Conservation (phyloP, 352 stramenopile genomes). For the Phytophthora cryptogea region DNA sequence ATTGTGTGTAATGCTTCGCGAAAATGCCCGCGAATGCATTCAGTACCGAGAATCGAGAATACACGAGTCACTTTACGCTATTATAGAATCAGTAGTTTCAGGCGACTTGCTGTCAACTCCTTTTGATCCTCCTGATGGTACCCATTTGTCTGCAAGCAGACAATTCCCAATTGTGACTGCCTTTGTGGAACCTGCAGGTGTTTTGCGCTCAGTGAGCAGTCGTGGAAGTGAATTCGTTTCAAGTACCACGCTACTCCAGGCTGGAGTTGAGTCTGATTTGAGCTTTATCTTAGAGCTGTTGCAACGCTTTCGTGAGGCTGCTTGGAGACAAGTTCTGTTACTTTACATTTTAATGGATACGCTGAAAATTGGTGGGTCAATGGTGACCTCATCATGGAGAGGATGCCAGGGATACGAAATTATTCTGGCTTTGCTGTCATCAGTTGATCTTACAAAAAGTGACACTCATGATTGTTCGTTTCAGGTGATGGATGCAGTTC, state of each 20-base stretch:
- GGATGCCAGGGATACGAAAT: slow-evolving; percentile 65
- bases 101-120: slow-evolving; percentile 32
- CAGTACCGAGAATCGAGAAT: slow-evolving; percentile 63
- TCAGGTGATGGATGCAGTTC: slow-evolving; percentile 52
- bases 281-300: slow-evolving; percentile 56
- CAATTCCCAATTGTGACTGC: slow-evolving; percentile 40
- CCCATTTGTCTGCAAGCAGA: slow-evolving; percentile 13
- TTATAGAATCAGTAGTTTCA: slow-evolving; percentile 46
- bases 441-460: slow-evolving; percentile 39
- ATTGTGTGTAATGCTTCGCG: slow-evolving; percentile 52
- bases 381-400: slow-evolving; percentile 52
- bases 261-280: slow-evolving; percentile 65
- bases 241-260: slow-evolving; percentile 36
- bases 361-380: slow-evolving; percentile 36
- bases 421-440: slow-evolving; percentile 62
- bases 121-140: slow-evolving; percentile 18
- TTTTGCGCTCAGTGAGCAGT: slow-evolving; percentile 7
- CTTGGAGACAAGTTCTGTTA: slow-evolving; percentile 44
- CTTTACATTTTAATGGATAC: slow-evolving; percentile 53
- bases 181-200: slow-evolving; percentile 44
- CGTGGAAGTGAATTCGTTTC: slow-evolving; percentile 5
- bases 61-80: slow-evolving; percentile 61
- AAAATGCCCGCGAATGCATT: slow-evolving; percentile 44
- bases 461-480: slow-evolving; percentile 32
- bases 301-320: slow-evolving; percentile 39